Evolutionary conservation across 768 basidiomycete genomes (phyloP), one percentile per base, ranked within the genome.

Genomic region (Termitomyces heimii): DNA sequence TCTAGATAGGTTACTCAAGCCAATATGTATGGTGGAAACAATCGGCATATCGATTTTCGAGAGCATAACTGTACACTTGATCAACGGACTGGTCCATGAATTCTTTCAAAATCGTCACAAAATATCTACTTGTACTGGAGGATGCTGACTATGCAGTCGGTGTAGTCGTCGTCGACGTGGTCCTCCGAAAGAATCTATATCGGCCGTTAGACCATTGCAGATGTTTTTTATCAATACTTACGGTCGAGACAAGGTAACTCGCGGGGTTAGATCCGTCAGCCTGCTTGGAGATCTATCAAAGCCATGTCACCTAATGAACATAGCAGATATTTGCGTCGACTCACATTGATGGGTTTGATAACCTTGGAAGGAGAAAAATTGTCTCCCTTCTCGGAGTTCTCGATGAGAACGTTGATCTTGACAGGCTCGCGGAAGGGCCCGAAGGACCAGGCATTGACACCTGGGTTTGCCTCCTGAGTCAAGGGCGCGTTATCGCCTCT

Each of bases 181-280:
- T 60, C 56, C 34, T 60, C 60, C 16, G 56, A 60, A 35, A 60
- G 53, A 26, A 57, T 37, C 60, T 57, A 24, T 13, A 24, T 34
- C 2, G 37, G 7, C 32, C 40, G n/a, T 50, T 28, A 56, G 46
- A 47, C 22, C n/a, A 20, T 5, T 24, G 12, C 14, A 9, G 4
- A 32, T 10, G n/a, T 26, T 26, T 16, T 24, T 26, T 37, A n/a
- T 10, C 39, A 16, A 22, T 22, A 60, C 60, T 55, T 14, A 61
- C 60, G 42, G 54, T 58, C 2, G 57, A 48, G 35, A 56, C 39
- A 35, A 37, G 42, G 32, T 53, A 49, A 14, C 20, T 32, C 28
- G 20, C 53, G 29, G 57, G 57, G 24, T 26, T 5, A 6, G 32
- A 5, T 16, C 16, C 40, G 14, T 58, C 50, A 20, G 54, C 35